Base-by-base conservation (phyloP, 768 basidiomycete genomes). In the Psilocybe subaeruginosa region DNA sequence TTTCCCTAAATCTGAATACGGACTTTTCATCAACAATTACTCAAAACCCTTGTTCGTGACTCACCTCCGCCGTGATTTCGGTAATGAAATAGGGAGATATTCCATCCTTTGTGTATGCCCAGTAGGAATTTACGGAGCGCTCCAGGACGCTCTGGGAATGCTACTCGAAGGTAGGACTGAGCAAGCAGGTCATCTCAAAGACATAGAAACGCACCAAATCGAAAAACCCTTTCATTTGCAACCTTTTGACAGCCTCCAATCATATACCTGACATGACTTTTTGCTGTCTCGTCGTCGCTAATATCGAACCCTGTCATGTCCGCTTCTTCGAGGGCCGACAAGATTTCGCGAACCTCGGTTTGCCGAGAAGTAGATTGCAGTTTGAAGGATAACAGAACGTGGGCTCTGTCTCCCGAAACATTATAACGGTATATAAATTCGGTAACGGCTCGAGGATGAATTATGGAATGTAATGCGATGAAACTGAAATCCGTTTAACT, bases 71-170 rank as follows among this genome's bases (percentile, higher is more conserved):
- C 97, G 61, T 99, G 97, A 72, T 99, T 98, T 58, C 97, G 85
- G 75, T 99, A 99, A 73, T 99, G 97, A 79, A 99, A 99, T 64
- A 99, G 73, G 1, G 95, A 91, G 52, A 99, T 93, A 73, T 96
- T 98, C 95, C 96, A 98, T 27, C 88, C 89, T 17, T 84, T 78
- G 33, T 90, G 90, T 48, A 99, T 72, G 3, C 91, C 92, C 30
- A 88, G 80, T 61, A 99, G 80, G 80, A 99, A 99, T 66, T 91
- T 93, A 46, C 92, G 87, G 59, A 99, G 78, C 3, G 97, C 97
- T 2, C 89, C 90, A 0, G 95, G 96, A 56, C 97, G 80, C 73
- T 99, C 97, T 1, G 97, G 97, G 73, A 99, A 99, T 72, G 97
- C 96, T 98, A 51, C 54, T 27, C 39, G 31, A 54, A 29, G 27